Evolutionary conservation across 805 yeast species (phyloP), one percentile per base, ranked within the genome.

Genomic region (Metschnikowia bowlesiae): DNA sequence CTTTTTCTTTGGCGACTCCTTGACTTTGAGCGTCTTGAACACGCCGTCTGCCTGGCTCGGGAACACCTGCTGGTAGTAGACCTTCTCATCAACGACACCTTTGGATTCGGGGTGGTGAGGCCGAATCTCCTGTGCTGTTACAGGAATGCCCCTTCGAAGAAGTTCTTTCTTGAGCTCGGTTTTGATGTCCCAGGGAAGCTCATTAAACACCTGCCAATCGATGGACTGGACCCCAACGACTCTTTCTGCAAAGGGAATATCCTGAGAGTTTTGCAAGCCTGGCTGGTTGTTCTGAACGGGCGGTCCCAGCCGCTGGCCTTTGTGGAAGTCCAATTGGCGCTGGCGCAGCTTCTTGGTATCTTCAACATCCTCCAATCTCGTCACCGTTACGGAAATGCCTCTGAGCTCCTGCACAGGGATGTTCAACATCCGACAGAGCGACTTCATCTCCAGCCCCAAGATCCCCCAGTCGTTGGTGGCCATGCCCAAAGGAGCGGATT

Each of bases 331-430:
- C 34, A 58, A 40, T 18, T 39, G 53, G 14, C 49, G 56, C 48
- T 58, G 62, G 4, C 55, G 47, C 26, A 47, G 52, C 32, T 44
- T 50, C 42, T 50, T 53, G 10, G 62, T 46, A 2, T 28, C 51
- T 8, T 65, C 69, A 2, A 67, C 68, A 47, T 71, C 75, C n/a
- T 71, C 71, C 34, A 91, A 70, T 55, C 81, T 81, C 7, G 78
- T 75, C 68, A 89, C 74, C 29, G 83, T 86, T 1, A 92, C 71
- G 0, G 95, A 85, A 3, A 92, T 67, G 0, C 97, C 97, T 44
- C 97, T 69, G 8, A 91, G 65, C 35, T 89, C 96, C 11, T 63
- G 61, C 0, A 87, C 84, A 0, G 85, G 84, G 44, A 87, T 76
- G 32, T 77, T 76, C 35, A 87, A 52, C 50, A 76, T 68, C 48